Evolutionary conservation across 2,329 filamentous ascomycete species (phyloP), one percentile per base, ranked within the genome.

Genomic region (Apiospora marii): DNA sequence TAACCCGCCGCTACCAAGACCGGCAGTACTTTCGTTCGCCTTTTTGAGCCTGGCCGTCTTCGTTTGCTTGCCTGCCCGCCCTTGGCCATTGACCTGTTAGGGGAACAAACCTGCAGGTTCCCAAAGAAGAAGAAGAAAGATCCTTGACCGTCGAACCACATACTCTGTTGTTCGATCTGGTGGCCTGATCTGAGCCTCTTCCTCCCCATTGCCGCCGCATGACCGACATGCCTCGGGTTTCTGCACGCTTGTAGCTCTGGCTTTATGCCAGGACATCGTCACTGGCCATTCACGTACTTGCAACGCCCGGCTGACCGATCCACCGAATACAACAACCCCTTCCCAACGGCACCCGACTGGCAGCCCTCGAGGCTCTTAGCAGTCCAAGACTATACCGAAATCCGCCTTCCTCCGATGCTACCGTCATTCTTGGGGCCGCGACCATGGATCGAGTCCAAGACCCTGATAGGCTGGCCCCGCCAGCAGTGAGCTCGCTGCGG

Each of bases 401-500:
- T n/a, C 46, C 43, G 24, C 30, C 44, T 34, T 49, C 24, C 70
- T 61, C 77, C 76, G 78, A 85, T 85, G 84, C 78, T 78, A 79
- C 77, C 76, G 75, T 74, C 76, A 76, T 76, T 78, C 79, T 77
- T 77, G 77, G 75, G 76, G 64, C 75, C 73, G 78, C 75, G 74
- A 81, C 79, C 79, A 88, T 89, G 87, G 87, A 87, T 74, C 80
- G 79, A 75, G 79, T 48, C 67, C 68, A 70, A 53, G 48, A 82
- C 78, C 80, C 81, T 58, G 80, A 78, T 75, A 82, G 80, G 81
- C 82, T 90, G 80, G 87, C 87, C 68, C 87, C 88, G 74, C 88
- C 87, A 74, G 87, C 85, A 74, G 85, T 90, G 75, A 82, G 84
- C 77, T 85, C 86, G 74, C 84, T 91, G 72, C 84, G 88, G 75